Evolutionary conservation across 441 rosid genomes (phyloP), one percentile per base, ranked within the genome.

Genomic region (Erodium texanum): DNA sequence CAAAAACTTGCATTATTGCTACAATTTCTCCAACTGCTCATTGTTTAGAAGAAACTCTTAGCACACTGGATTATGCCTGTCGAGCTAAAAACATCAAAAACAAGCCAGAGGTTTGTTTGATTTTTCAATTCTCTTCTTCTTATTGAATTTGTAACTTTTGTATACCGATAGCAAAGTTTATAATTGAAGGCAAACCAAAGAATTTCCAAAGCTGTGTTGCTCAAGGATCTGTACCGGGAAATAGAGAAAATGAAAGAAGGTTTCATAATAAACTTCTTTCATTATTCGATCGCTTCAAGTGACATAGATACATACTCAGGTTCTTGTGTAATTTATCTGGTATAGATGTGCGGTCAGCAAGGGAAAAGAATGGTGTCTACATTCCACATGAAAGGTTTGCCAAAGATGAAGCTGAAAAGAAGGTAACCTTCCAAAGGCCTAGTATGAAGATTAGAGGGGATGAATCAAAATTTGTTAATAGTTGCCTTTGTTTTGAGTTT

Each of bases 1-100:
- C 99, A 66, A 93, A 93, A 75, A 93, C 99, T 50, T 91, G 99
- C 78, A 88, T 93, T 72, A 89, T 91, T 72, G 98, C 98, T 12
- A 93, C 98, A 67, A 82, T 93, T 71, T 93, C 95, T 71, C 93
- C 97, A 45, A 86, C 98, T 73, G 90, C 87, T 68, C 82, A 84
- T 76, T 88, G 87, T 43, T 62, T 89, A 59, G 99, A 91, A 75
- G 97, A 91, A 84, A 93, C 99, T 19, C 71, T 93, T 70, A 91
- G 99, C 81, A 93, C 99, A 2, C 80, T 93, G n/a, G 99, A 91
- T 72, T 93, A 93, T 68, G 96, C 99, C 6, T 75, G 89, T 71
- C 95, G 96, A 7, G 96, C 96, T 62, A 93, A 93, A 79, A 85
- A 85, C 86, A 93, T 93, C 1, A 93, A 85, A 78, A 93, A 93